Evolutionary conservation across 176 grass and related monocot species (phyloP).

Genomic region (Oryza australiensis): DNA sequence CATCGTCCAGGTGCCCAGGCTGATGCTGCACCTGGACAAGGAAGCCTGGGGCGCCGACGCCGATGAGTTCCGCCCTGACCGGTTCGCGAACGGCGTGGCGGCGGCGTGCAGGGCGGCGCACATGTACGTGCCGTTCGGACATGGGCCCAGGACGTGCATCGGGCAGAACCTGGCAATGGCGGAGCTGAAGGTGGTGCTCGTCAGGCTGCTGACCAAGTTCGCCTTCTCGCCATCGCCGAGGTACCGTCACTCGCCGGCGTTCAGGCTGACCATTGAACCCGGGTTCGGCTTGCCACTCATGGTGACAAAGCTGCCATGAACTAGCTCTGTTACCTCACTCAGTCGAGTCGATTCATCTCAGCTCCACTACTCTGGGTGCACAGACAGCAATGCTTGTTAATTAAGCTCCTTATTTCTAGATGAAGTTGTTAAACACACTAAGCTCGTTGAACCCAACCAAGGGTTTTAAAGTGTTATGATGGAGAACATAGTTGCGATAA

Average conservation of each 20-base stretch:
- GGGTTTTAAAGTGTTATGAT: too few relatives aligned
- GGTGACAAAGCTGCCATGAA: conserved; percentile 29
- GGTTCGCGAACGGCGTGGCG: conserved; percentile 48
- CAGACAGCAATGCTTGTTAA: too few relatives aligned
- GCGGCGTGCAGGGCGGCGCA: conserved; percentile 53
- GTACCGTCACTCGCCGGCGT: conserved; percentile 53
- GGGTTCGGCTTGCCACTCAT: conserved; percentile 52
- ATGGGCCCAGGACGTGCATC: conserved; percentile 52
- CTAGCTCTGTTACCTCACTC: too few relatives aligned
- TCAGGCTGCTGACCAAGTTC: conserved; percentile 55
- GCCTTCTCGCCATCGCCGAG: conserved; percentile 42
- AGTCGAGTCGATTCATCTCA: too few relatives aligned
- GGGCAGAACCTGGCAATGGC: conserved; percentile 63
- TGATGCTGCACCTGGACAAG: conserved; percentile 53
- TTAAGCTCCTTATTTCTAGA: too few relatives aligned
- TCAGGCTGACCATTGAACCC: conserved; percentile 51
- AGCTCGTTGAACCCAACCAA: too few relatives aligned
- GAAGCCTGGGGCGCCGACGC: conserved; percentile 57
- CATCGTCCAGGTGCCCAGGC: conserved; percentile 42
- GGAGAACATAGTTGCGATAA: too few relatives aligned
- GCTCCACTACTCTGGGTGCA: too few relatives aligned
- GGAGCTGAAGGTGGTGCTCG: conserved; percentile 69
- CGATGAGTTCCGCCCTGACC: conserved; percentile 45
- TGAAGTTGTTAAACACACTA: too few relatives aligned
- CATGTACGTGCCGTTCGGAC: conserved; percentile 67